These are phyloP conservation scores for Fraxinus greggii DNA, from an alignment of 305 asterid species.

Conservation along the genomic window DNA sequence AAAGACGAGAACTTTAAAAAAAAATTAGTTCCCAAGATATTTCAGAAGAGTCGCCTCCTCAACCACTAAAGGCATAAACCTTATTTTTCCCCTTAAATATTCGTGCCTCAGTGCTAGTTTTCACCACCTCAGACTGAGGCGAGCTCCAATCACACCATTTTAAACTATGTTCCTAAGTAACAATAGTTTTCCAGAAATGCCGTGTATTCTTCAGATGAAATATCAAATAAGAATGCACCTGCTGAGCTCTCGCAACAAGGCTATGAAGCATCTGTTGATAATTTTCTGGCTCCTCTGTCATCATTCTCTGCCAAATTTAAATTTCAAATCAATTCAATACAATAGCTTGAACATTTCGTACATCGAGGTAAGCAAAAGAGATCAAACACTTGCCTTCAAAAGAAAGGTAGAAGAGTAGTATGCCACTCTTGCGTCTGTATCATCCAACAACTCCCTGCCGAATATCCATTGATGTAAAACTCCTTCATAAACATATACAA, in stretches of 20 bases:
- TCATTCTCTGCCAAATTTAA: conserved; percentile 75
- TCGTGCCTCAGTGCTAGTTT: background rate
- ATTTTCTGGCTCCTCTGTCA: conserved; percentile 91
- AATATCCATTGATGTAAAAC: conserved; percentile 19
- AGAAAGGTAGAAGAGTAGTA: conserved; percentile 96
- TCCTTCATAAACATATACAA: conserved; percentile 11
- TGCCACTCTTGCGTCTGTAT: conserved; percentile 97
- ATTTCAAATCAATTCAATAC: conserved; percentile 22
- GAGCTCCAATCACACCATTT: background rate
- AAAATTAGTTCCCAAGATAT: background rate
- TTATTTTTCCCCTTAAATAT: background rate
- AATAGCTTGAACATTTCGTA: conserved; percentile 5
- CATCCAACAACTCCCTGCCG: conserved; percentile 88
- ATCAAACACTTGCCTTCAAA: conserved; percentile 67
- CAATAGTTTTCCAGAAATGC: background rate
- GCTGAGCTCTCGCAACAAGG: conserved; percentile 94
- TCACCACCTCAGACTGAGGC: background rate
- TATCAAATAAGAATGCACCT: conserved; percentile 45
- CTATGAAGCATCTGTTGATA: conserved; percentile 93
- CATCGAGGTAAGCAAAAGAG: conserved; percentile 29
- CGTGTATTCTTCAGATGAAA: conserved; percentile 16
- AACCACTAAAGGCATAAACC: background rate
- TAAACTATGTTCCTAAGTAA: background rate
- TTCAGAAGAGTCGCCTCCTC: background rate
- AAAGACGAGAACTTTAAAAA: background rate